A percentile compares a stretch with the other conserved stretches of the same genome.
phyloP scores from a whole-genome alignment of 805 yeast genomes.

The Metschnikowia lunata region DNA sequence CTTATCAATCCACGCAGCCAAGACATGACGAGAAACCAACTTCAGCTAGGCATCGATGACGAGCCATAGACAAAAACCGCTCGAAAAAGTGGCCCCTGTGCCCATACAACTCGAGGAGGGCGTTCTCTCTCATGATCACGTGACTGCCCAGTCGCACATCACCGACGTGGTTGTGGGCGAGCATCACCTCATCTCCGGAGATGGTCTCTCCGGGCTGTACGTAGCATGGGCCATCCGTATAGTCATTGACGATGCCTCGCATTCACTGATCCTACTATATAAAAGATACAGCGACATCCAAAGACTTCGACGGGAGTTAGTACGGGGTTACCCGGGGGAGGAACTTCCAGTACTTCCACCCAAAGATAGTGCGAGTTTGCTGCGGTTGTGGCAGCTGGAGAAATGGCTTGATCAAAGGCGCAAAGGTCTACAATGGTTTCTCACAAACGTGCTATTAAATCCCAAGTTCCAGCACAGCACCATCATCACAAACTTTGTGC shows the following conservation, averaged over 20 bases:
- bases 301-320: conserved; percentile 39
- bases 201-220: conserved; percentile 30
- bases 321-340: conserved; percentile 32
- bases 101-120: conserved; percentile 35
- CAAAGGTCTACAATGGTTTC: conserved; percentile 56
- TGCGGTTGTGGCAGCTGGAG: conserved; percentile 34
- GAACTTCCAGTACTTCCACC: conserved; percentile 51
- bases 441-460: conserved; percentile 50
- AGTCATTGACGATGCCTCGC: conserved; percentile 32
- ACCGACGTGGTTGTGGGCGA: conserved; percentile 42
- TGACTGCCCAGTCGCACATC: conserved; percentile 26
- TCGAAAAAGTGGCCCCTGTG: conserved; percentile 27
- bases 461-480: conserved; percentile 39
- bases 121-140: conserved; percentile 15
- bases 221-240: conserved; percentile 38
- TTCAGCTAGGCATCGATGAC: no score
- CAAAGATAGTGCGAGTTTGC: conserved; percentile 39
- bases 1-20: no score
- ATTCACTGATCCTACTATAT: conserved; percentile 43
- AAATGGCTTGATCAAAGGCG: conserved; percentile 52
- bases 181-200: conserved; percentile 35
- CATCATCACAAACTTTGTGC: conserved; percentile 39
- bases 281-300: conserved; percentile 67
- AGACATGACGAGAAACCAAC: no score
- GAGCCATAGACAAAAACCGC: conserved; percentile 15